Evolutionary conservation across 805 yeast genomes (phyloP).

Genomic region (Kluyveromyces siamensis): DNA sequence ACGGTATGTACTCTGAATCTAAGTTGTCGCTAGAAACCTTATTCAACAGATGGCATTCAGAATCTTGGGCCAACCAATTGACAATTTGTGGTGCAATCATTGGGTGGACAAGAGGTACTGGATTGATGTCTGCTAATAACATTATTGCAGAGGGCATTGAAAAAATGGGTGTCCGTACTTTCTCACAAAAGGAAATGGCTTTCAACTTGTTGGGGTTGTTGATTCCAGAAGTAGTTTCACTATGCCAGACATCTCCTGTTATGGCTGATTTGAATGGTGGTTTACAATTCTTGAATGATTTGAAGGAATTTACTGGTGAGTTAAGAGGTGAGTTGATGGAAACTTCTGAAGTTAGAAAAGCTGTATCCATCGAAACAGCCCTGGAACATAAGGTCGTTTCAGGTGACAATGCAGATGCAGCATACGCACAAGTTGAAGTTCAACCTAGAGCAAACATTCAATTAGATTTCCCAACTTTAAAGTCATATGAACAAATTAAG

Average conservation of each 20-base stretch:
- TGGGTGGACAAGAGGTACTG: slow-evolving; percentile 99
- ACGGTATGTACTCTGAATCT: slow-evolving; percentile 97
- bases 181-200: slow-evolving; percentile 99
- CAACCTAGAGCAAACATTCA: slow-evolving; percentile 94
- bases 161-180: slow-evolving; percentile 91
- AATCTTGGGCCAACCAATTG: slow-evolving; percentile 89
- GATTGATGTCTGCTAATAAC: slow-evolving; percentile 95
- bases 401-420: slow-evolving; percentile 83
- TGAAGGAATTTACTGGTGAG: slow-evolving; percentile 76
- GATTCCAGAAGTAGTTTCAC: slow-evolving; percentile 73
- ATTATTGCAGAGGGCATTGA: slow-evolving; percentile 97
- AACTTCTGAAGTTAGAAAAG: slow-evolving; percentile 87
- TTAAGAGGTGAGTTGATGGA: slow-evolving; percentile 66
- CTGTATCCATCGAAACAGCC: slow-evolving; percentile 89
- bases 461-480: slow-evolving; percentile 85
- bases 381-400: slow-evolving; percentile 73
- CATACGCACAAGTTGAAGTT: slow-evolving; percentile 66
- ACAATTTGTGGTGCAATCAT: slow-evolving; percentile 97
- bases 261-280: slow-evolving; percentile 99
- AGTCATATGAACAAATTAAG: slow-evolving; percentile 66
- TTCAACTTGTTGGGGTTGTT: slow-evolving; percentile 92
- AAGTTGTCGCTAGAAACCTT: slow-evolving; percentile 90
- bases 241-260: slow-evolving; percentile 90
- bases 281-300: slow-evolving; percentile 82
- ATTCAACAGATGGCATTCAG: slow-evolving; percentile 98